Conservation (phyloP, 768 basidiomycete genomes). For the Mycena kentingensis region DNA sequence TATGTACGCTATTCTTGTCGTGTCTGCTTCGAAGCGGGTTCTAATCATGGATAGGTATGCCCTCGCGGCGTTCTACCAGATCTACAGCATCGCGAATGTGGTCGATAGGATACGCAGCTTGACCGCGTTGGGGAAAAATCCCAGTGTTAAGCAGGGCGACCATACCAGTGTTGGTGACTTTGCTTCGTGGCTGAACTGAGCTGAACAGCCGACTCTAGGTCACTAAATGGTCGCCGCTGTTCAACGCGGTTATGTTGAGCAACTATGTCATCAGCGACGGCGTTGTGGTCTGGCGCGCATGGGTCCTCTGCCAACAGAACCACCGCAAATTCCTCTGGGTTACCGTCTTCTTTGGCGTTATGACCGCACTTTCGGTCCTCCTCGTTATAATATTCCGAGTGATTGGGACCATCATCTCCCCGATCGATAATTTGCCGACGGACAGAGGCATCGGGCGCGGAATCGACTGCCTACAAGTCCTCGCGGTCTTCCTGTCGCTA, state of each 20-base stretch:
- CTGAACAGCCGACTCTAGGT: too few species aligned
- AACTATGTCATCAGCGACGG: conserved; percentile 9
- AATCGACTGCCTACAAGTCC: conserved; percentile 16
- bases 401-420: neutral
- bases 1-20: conserved; percentile 4
- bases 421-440: neutral
- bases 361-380: neutral
- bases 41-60: conserved; percentile 2
- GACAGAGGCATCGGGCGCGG: neutral
- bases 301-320: neutral
- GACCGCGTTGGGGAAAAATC: neutral
- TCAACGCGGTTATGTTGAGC: conserved; percentile 12
- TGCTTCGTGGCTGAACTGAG: too few species aligned
- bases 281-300: neutral
- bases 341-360: neutral
- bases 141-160: neutral
- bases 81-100: conserved; percentile 5
- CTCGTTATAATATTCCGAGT: conserved; percentile 13
- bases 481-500: conserved; percentile 11
- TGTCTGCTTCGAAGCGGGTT: neutral
- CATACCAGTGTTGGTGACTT: too few species aligned
- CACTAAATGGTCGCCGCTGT: conserved; percentile 13
- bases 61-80: conserved; percentile 7
- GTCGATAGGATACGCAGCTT: conserved; percentile 2
- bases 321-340: conserved; percentile 1